Percentiles rank a stretch among this genome's conserved stretches.
These are phyloP conservation scores for Aspergillus ellipticus DNA, from an alignment of 495 filamentous ascomycete genomes.

Conservation along the genomic window DNA sequence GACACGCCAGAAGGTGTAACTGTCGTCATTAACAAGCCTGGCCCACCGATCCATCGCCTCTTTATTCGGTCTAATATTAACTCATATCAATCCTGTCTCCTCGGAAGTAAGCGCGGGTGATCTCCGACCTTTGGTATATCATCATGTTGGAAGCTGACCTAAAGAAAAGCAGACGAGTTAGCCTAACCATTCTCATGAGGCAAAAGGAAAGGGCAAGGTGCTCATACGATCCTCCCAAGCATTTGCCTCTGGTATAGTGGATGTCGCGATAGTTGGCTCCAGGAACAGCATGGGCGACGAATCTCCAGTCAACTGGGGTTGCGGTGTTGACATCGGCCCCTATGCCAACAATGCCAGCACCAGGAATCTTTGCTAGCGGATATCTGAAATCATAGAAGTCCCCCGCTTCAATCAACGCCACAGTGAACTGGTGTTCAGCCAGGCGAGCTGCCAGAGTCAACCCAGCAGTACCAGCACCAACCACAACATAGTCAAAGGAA, in stretches of 20 bases:
- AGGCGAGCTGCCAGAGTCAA: conserved; percentile 44
- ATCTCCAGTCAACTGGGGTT: conserved; percentile 48
- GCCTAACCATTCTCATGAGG: too few relatives aligned
- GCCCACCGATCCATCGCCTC: conserved; percentile 53
- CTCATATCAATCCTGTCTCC: conserved; percentile 3
- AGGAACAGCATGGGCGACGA: conserved; percentile 27
- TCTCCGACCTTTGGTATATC: conserved; percentile 33
- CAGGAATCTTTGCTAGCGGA: conserved; percentile 45
- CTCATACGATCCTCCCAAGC: conserved; percentile 37
- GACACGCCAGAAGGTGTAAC: conserved; percentile 50
- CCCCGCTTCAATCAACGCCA: conserved; percentile 57
- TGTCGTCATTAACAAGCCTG: conserved; percentile 49
- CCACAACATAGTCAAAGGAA: conserved; percentile 48
- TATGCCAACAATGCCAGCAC: conserved; percentile 25
- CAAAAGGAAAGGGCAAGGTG: background rate
- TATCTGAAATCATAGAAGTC: conserved; percentile 49
- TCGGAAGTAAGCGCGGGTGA: background rate
- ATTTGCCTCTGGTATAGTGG: conserved; percentile 39
- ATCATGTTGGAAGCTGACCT: conserved; percentile 36
- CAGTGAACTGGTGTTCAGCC: conserved; percentile 29
- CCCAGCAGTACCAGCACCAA: conserved; percentile 52
- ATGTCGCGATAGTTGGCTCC: conserved; percentile 35
- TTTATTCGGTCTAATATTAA: conserved; percentile 27
- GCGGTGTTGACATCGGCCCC: conserved; percentile 29
- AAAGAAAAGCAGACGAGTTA: background rate